Conservation (phyloP, 2,329 filamentous ascomycete species). For the Fragosphaeria purpurea region DNA sequence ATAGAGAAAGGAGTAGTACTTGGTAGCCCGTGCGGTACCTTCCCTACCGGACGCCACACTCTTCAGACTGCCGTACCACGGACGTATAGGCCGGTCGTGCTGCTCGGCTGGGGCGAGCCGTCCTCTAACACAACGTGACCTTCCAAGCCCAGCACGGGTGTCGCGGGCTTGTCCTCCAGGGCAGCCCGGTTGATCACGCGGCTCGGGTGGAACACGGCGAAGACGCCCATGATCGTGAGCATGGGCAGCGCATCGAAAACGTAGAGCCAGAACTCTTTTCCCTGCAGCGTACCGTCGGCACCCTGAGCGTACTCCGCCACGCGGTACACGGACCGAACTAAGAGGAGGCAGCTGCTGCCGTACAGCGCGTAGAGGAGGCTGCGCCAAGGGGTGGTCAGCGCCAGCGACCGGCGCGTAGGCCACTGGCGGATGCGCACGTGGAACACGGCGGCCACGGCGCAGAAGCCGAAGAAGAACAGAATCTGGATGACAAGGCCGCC, state of each 20-base stretch:
- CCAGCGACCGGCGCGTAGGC: not conserved
- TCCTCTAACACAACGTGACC: no score
- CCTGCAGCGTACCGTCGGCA: conserved; percentile 17
- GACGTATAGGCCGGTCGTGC: no score
- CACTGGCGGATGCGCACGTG: conserved; percentile 2
- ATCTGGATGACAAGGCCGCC: conserved; percentile 37
- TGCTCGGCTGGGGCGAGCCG: no score
- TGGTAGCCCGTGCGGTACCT: no score
- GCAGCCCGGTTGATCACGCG: conserved; percentile 1
- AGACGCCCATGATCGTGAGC: conserved; percentile 7
- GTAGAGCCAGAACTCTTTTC: conserved; percentile 21
- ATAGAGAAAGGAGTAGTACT: no score
- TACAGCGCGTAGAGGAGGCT: conserved; percentile 14
- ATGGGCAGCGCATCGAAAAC: conserved; percentile 23
- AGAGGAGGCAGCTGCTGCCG: conserved; percentile 20
- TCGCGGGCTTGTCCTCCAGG: not conserved
- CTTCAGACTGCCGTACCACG: no score
- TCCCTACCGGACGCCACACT: no score
- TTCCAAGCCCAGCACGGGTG: no score
- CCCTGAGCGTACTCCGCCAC: conserved; percentile 28
- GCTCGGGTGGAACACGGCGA: conserved; percentile 8
- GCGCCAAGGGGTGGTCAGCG: not conserved
- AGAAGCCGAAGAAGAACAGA: conserved; percentile 35
- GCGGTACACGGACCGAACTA: conserved; percentile 27
- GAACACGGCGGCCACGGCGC: conserved; percentile 2